Evolutionary conservation across 2,329 filamentous ascomycete genomes (phyloP), one percentile per base, ranked within the genome.

Genomic region (Massarina eburnea): DNA sequence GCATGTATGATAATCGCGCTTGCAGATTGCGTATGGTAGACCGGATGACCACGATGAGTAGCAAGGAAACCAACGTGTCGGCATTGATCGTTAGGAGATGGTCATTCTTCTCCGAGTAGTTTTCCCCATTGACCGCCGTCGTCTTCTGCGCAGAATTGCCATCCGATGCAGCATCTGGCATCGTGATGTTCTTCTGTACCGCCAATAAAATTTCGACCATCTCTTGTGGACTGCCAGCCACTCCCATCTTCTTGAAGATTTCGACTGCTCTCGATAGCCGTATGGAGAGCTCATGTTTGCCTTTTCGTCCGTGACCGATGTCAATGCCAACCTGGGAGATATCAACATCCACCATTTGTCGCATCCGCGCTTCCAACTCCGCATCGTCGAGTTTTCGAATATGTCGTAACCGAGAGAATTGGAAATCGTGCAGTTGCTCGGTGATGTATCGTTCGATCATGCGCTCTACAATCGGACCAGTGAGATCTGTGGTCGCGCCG

Each of bases 381-480:
- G 88, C 75, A 62, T 99, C 94, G 54, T 96, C 91, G 0, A 83
- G 78, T 40, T 87, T 81, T 55, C 90, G 88, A 56, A 95, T 82
- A 2, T 84, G 80, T 64, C 85, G 89, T 18, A 99, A 75, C 36
- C 87, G 82, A 0, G 91, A 89, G 62, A 96, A 99, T 8, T 99
- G 75, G 21, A 95, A 73, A 61, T 92, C 86, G 59, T 99, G 92
- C 6, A 97, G 83, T 67, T 96, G 92, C 66, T 97, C 94, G 0
- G 89, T 84, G 33, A 99, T 84, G 71, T 99, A 96, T 38, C 91
- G 85, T 71, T 99, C 94, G 54, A 99, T 96, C 60, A 99, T 79
- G 50, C 89, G 85, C 72, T 99, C 95, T 1, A 99, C 91, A 8
- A 95, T 75, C 1, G 91, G 89, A 0, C 94, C 92, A 0, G 94